Conservation (phyloP, 1,284 basidiomycete species). For the Trichosporon sp. region DNA sequence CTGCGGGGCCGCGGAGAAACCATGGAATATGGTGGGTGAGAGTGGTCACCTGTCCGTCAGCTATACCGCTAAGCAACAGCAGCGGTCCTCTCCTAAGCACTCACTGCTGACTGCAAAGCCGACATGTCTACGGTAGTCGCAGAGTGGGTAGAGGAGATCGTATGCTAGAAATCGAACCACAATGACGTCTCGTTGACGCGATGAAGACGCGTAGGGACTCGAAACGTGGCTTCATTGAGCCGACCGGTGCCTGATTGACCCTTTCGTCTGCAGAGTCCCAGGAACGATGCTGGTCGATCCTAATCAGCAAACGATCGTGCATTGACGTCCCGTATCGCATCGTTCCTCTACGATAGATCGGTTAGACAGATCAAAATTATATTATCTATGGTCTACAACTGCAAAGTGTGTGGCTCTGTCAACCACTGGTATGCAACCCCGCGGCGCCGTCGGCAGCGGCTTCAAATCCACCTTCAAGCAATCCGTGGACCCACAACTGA, state of each 20-base stretch:
- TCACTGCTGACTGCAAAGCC: conserved; percentile 17
- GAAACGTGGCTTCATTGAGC: no score
- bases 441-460: conserved; percentile 37
- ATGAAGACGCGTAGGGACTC: no score
- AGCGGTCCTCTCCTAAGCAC: not conserved
- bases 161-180: not conserved
- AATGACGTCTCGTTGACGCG: no score
- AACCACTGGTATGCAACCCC: conserved; percentile 23
- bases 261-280: no score
- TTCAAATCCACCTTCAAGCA: conserved; percentile 32
- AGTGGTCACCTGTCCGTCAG: conserved; percentile 30
- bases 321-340: no score
- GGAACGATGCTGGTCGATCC: no score
- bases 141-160: not conserved
- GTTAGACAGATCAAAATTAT: not conserved
- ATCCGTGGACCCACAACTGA: conserved; percentile 57
- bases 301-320: no score
- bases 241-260: no score
- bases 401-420: not conserved
- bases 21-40: conserved; percentile 61
- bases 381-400: conserved; percentile 3
- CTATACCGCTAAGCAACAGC: not conserved
- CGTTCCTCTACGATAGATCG: no score
- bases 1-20: conserved; percentile 72
- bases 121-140: conserved; percentile 4